These are phyloP conservation scores for Lachancea lanzarotensis DNA, from an alignment of 805 yeast genomes.

Conservation along the genomic window DNA sequence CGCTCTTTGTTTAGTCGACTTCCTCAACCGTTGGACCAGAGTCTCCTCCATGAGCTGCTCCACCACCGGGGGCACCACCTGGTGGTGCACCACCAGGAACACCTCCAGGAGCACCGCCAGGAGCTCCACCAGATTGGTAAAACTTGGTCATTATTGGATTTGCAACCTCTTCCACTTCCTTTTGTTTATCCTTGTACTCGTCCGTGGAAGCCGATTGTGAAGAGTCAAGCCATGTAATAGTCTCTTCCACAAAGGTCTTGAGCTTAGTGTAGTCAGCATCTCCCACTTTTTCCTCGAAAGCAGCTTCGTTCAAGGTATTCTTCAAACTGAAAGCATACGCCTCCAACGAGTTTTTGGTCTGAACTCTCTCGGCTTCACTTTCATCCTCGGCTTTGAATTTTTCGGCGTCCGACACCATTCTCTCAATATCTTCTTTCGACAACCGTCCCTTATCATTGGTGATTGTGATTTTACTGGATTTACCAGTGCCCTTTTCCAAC, in stretches of 20 bases:
- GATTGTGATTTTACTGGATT: conserved; percentile 92
- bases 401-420: conserved; percentile 97
- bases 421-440: conserved; percentile 94
- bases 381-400: conserved; percentile 96
- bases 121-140: conserved; percentile 89
- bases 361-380: conserved; percentile 86
- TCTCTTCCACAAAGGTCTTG: conserved; percentile 74
- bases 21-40: conserved; percentile 74
- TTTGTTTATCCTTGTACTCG: conserved; percentile 87
- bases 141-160: conserved; percentile 96
- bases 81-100: conserved; percentile 48
- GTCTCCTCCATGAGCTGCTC: conserved; percentile 34
- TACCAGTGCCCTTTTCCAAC: conserved; percentile 97
- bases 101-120: conserved; percentile 61
- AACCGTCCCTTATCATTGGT: conserved; percentile 98
- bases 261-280: conserved; percentile 63
- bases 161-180: conserved; percentile 91
- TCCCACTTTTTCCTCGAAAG: conserved; percentile 72
- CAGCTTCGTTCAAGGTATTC: conserved; percentile 69
- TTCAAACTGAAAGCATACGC: conserved; percentile 91
- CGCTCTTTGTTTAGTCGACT: conserved; percentile 47
- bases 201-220: conserved; percentile 90
- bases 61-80: conserved; percentile 21
- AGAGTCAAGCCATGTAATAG: conserved; percentile 86
- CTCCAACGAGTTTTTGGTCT: conserved; percentile 91